These are phyloP conservation scores for Blastomyces parvus DNA, from an alignment of 2,329 filamentous ascomycete genomes.

Conservation along the genomic window DNA sequence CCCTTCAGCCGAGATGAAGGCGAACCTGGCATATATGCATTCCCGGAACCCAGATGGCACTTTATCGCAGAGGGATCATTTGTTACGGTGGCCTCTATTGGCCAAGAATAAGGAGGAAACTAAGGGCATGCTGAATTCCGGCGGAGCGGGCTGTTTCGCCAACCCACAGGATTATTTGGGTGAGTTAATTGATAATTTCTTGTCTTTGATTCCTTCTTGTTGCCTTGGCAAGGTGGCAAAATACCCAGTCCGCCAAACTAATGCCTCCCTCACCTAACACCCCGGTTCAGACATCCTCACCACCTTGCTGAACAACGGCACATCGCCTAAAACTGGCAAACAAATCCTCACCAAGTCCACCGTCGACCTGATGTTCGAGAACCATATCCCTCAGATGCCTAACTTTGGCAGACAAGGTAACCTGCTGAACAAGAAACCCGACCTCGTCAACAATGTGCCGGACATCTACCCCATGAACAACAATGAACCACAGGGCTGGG, in stretches of 20 bases:
- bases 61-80: slow-evolving; percentile 41
- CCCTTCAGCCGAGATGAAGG: slow-evolving; percentile 45
- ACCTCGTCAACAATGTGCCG: slow-evolving; percentile 39
- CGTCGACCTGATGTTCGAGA: slow-evolving; percentile 55
- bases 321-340: slow-evolving; percentile 46
- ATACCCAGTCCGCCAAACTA: background rate
- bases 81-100: slow-evolving; percentile 41
- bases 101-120: slow-evolving; percentile 37
- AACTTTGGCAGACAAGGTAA: slow-evolving; percentile 40
- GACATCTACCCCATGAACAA: slow-evolving; percentile 44
- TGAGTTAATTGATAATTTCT: slow-evolving; percentile 25
- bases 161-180: slow-evolving; percentile 52
- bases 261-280: background rate
- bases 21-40: slow-evolving; percentile 50
- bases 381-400: slow-evolving; percentile 50
- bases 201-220: too few relatives aligned
- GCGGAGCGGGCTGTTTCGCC: slow-evolving; percentile 53
- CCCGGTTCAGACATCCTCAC: slow-evolving; percentile 48
- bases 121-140: slow-evolving; percentile 46
- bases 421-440: slow-evolving; percentile 41
- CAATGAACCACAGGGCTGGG: slow-evolving; percentile 53
- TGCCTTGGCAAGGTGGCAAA: background rate
- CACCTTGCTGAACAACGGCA: slow-evolving; percentile 55
- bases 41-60: slow-evolving; percentile 40
- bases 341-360: slow-evolving; percentile 49